phyloP scores from a whole-genome alignment of 148 eudicot genomes.

The Rhododendron simsii region DNA sequence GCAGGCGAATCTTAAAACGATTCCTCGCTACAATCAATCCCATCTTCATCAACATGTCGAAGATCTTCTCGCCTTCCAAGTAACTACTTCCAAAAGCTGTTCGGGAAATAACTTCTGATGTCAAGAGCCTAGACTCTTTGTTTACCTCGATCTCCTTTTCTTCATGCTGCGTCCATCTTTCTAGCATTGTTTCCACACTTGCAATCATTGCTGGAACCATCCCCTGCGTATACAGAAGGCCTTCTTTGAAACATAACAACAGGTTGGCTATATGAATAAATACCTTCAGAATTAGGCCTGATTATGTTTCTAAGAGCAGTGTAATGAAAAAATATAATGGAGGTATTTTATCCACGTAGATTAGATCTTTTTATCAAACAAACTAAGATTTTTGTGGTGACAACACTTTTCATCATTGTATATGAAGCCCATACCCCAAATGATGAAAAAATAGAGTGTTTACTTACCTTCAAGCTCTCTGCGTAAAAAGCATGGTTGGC shows the following conservation, averaged over 20 bases:
- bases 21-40: not conserved
- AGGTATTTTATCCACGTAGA: not conserved
- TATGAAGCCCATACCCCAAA: too few species aligned
- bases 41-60: not conserved
- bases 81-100: slow-evolving; percentile 13
- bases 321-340: not conserved
- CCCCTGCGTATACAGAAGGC: not conserved
- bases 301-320: not conserved
- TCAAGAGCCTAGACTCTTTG: not conserved
- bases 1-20: not conserved
- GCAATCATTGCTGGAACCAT: slow-evolving; percentile 8
- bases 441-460: too few species aligned
- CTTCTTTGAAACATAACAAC: not conserved
- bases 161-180: slow-evolving; percentile 8
- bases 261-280: too few species aligned
- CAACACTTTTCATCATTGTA: not conserved
- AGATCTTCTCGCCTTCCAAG: slow-evolving; percentile 7
- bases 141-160: not conserved
- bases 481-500: slow-evolving; percentile 11
- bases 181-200: slow-evolving; percentile 8
- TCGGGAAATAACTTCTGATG: slow-evolving; percentile 4
- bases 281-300: not conserved
- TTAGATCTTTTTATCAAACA: not conserved
- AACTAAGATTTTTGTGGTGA: not conserved
- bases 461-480: slow-evolving; percentile 18